A percentile compares a stretch with the other conserved stretches of the same genome.
phyloP scores from a whole-genome alignment of 2,329 filamentous ascomycete species.

The Xylaria sp. region DNA sequence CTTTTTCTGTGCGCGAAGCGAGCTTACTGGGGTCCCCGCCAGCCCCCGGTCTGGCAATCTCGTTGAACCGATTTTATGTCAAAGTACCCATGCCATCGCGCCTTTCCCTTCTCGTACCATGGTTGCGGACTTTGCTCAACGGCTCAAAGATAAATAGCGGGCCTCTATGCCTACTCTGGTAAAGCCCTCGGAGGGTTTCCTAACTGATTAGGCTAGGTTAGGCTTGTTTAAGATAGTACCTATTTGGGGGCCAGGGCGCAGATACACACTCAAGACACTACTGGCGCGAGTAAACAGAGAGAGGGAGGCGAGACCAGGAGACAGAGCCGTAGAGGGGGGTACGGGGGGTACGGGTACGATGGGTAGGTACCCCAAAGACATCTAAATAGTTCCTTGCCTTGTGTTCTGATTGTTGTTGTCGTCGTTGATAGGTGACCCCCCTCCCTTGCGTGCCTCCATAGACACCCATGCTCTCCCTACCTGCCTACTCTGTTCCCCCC shows the following conservation, averaged over 20 bases:
- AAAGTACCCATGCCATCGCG: slow-evolving; percentile 48
- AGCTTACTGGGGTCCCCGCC: slow-evolving; percentile 52
- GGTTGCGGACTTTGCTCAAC: slow-evolving; percentile 57
- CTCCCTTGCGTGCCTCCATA: slow-evolving; percentile 49
- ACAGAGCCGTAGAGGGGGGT: slow-evolving; percentile 43
- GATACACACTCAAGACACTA: slow-evolving; percentile 28
- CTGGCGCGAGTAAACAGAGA: slow-evolving; percentile 41
- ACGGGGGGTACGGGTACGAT: slow-evolving; percentile 37
- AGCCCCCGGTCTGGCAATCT: slow-evolving; percentile 56
- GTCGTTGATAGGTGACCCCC: slow-evolving; percentile 35
- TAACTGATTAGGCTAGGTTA: slow-evolving; percentile 52
- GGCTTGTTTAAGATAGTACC: slow-evolving; percentile 41
- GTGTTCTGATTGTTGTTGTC: too few relatives aligned
- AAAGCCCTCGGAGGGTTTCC: slow-evolving; percentile 58
- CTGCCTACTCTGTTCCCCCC: slow-evolving; percentile 49
- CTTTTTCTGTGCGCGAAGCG: slow-evolving; percentile 51
- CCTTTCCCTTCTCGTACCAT: slow-evolving; percentile 54
- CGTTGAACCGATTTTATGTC: slow-evolving; percentile 57
- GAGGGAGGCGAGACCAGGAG: slow-evolving; percentile 28
- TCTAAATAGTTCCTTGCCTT: slow-evolving; percentile 40
- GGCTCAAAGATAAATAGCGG: slow-evolving; percentile 59
- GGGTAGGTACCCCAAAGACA: slow-evolving; percentile 43
- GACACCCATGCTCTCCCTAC: slow-evolving; percentile 46
- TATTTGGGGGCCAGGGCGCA: slow-evolving; percentile 51
- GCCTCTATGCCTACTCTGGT: slow-evolving; percentile 47